Evolutionary conservation across 371 early-diverging fungal species (phyloP).

Genomic region (Apophysomyces trapeziformis): DNA sequence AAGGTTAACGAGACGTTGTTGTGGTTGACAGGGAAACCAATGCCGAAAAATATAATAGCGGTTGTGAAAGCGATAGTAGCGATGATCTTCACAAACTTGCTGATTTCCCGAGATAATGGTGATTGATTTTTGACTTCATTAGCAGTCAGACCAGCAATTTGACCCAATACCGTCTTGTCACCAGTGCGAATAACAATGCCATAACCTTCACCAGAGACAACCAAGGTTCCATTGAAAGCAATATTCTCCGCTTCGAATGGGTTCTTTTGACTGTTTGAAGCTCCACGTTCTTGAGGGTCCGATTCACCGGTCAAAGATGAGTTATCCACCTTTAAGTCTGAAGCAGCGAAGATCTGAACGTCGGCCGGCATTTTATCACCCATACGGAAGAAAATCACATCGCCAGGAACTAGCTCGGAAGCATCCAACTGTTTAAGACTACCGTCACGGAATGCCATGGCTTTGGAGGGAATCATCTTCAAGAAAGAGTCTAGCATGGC

Average conservation of each 20-base stretch:
- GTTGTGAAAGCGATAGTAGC: conserved; percentile 77
- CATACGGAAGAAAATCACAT: conserved; percentile 83
- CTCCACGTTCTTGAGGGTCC: conserved; percentile 84
- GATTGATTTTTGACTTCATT: conserved; percentile 71
- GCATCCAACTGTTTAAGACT: conserved; percentile 67
- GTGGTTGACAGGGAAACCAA: conserved; percentile 64
- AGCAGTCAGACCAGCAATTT: conserved; percentile 89
- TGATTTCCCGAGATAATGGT: conserved; percentile 77
- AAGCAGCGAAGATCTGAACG: conserved; percentile 68
- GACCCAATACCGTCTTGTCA: conserved; percentile 91
- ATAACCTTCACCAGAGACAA: conserved; percentile 86
- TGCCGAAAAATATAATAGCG: conserved; percentile 84
- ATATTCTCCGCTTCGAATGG: conserved; percentile 93
- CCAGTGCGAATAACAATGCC: conserved; percentile 94
- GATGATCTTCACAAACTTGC: conserved; percentile 85
- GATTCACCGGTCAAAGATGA: conserved; percentile 96
- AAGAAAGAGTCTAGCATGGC: conserved; percentile 90
- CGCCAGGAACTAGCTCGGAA: conserved; percentile 81
- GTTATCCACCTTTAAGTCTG: conserved; percentile 95
- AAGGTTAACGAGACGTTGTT: conserved; percentile 67
- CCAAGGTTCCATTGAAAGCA: conserved; percentile 87
- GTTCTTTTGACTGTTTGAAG: conserved; percentile 63
- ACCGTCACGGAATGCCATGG: conserved; percentile 78
- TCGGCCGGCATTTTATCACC: conserved; percentile 98
- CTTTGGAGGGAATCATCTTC: conserved; percentile 85